These are phyloP conservation scores for Sphagnum magellanicum DNA, from an alignment of 228 moss, liverwort and hornwort genomes.

Conservation along the genomic window DNA sequence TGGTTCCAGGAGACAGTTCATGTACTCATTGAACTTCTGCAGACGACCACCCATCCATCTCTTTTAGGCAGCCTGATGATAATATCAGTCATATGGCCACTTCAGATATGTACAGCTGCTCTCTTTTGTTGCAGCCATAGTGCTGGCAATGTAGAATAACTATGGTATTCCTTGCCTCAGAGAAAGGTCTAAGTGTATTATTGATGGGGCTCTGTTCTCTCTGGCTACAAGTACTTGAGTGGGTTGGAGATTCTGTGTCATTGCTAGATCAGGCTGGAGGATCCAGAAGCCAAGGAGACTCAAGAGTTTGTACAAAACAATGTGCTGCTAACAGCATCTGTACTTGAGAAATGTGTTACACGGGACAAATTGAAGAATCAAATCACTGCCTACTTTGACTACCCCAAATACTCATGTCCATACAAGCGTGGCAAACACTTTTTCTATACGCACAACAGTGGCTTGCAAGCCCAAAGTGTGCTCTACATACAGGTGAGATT, in stretches of 20 bases:
- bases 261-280: constrained; percentile 54
- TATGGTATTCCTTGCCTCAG: background rate
- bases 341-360: constrained; percentile 41
- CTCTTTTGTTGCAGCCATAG: too few species aligned
- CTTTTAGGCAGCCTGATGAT: too few species aligned
- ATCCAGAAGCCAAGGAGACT: constrained; percentile 58
- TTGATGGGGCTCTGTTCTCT: too few species aligned
- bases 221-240: too few species aligned
- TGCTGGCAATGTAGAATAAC: background rate
- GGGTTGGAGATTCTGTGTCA: background rate
- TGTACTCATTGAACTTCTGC: constrained; percentile 50
- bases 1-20: constrained; percentile 79
- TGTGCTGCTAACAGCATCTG: constrained; percentile 34
- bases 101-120: too few species aligned
- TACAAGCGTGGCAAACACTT: constrained; percentile 58
- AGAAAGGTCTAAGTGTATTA: too few species aligned
- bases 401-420: constrained; percentile 71
- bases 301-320: constrained; percentile 48
- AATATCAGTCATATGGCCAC: too few species aligned
- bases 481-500: constrained; percentile 58
- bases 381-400: constrained; percentile 65
- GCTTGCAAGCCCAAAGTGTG: constrained; percentile 74
- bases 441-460: constrained; percentile 59
- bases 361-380: constrained; percentile 42
- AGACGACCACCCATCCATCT: too few species aligned